These are phyloP conservation scores for Trichoderma pleuroti DNA, from an alignment of 2,329 filamentous ascomycete species.

Conservation along the genomic window DNA sequence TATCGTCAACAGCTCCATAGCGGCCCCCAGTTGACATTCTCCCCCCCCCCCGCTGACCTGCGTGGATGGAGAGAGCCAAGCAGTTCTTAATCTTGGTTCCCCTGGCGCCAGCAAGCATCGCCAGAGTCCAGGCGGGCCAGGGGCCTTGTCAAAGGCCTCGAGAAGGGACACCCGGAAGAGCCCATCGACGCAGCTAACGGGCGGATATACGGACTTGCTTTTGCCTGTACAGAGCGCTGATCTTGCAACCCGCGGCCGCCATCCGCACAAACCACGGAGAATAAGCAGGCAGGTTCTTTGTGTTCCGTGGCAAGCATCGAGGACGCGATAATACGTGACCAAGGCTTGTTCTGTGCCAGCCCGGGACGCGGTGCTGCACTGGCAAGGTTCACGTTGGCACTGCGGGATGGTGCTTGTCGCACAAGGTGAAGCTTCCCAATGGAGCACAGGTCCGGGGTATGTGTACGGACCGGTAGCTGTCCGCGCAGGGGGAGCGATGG, in stretches of 20 bases:
- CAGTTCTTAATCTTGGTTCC: neutral
- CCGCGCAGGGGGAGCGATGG: neutral
- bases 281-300: neutral
- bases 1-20: neutral
- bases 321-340: neutral
- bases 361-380: neutral
- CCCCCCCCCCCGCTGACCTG: neutral
- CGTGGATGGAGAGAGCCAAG: neutral
- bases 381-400: neutral
- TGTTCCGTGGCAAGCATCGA: neutral
- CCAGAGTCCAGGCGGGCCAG: neutral
- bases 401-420: neutral
- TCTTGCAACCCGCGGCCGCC: neutral
- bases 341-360: neutral
- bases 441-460: neutral
- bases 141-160: neutral
- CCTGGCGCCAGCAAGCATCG: constrained; percentile 1
- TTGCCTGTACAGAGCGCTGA: neutral
- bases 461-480: neutral
- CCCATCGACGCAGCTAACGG: neutral
- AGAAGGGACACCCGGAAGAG: neutral
- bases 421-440: neutral
- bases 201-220: neutral
- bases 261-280: constrained; percentile 4
- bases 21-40: neutral